These are phyloP conservation scores for Ustilago cynodontis DNA, from an alignment of 1,284 basidiomycete genomes.

Conservation along the genomic window DNA sequence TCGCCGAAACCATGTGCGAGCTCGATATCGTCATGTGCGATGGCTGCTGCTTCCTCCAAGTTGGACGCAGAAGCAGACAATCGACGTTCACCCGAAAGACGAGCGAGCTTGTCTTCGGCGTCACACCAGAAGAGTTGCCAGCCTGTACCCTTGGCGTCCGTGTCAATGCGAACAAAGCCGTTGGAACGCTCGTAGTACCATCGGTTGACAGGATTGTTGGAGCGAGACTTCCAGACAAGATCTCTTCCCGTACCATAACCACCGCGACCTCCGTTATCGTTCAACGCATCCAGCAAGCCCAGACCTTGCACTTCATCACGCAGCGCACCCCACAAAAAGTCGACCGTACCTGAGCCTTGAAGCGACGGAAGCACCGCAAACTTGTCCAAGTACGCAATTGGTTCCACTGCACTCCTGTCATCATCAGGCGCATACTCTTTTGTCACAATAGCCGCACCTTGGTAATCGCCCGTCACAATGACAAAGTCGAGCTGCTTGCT, in stretches of 20 bases:
- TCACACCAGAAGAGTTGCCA: conserved; percentile 99
- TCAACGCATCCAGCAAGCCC: conserved; percentile 91
- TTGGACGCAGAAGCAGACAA: conserved; percentile 39
- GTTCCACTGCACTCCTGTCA: conserved; percentile 33
- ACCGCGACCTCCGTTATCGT: conserved; percentile 85
- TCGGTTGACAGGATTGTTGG: conserved; percentile 95
- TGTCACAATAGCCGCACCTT: conserved; percentile 94
- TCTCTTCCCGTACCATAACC: conserved; percentile 91
- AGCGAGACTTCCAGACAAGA: conserved; percentile 92
- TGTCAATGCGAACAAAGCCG: conserved; percentile 82
- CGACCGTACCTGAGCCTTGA: conserved; percentile 98
- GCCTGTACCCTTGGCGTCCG: conserved; percentile 41
- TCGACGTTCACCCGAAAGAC: conserved; percentile 58
- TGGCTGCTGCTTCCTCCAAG: conserved; percentile 41
- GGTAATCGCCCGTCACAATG: conserved; percentile 95
- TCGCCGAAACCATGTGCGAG: conserved; percentile 26
- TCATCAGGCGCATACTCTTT: conserved; percentile 75
- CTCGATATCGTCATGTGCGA: conserved; percentile 44
- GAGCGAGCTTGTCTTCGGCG: conserved; percentile 79
- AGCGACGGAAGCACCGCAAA: conserved; percentile 94
- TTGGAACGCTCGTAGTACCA: conserved; percentile 98
- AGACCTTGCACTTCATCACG: conserved; percentile 98
- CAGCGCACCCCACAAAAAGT: conserved; percentile 98
- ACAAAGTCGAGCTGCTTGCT: conserved; percentile 86
- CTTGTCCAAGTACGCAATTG: conserved; percentile 95